Percentiles rank a stretch among this genome's conserved stretches.
Conservation (phyloP, 139 green algal genomes). For the Chlamydomonas incerta region DNA sequence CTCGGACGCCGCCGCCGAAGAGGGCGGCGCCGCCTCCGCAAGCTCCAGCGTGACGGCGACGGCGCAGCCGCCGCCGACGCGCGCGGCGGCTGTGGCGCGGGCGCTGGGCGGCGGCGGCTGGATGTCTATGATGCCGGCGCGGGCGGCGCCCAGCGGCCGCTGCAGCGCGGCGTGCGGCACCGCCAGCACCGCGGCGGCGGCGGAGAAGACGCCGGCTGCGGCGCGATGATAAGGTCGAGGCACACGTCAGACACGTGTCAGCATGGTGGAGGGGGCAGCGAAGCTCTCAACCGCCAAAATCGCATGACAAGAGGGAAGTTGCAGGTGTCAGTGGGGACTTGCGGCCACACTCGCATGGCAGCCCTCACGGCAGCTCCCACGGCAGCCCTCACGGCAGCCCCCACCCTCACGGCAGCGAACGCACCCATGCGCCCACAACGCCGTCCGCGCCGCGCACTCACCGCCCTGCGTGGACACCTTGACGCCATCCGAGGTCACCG, state of each 20-base stretch:
- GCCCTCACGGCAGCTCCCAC: too few species aligned
- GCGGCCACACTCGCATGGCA: too few species aligned
- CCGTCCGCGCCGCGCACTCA: constrained; percentile 1
- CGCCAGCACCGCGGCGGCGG: constrained; percentile 5
- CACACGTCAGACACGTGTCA: too few species aligned
- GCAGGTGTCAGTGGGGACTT: too few species aligned
- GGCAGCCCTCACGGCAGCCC: too few species aligned
- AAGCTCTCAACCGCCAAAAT: too few species aligned
- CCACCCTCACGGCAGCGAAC: too few species aligned
- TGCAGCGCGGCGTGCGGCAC: constrained; percentile 21
- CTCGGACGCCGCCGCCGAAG: neutral
- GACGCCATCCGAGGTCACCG: neutral
- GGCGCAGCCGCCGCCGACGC: neutral
- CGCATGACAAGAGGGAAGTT: too few species aligned
- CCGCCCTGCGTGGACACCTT: neutral
- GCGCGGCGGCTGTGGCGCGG: neutral
- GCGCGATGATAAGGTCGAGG: too few species aligned
- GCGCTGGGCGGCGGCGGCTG: neutral
- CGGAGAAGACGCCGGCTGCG: constrained; percentile 8
- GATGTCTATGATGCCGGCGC: constrained; percentile 4
- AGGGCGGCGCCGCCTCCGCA: neutral
- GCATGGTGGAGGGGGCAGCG: too few species aligned
- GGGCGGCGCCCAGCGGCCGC: too few species aligned
- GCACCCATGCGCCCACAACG: too few species aligned
- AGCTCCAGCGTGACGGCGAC: neutral